A percentile compares a stretch with the other conserved stretches of the same genome.
phyloP scores from a whole-genome alignment of 169 alveolate genomes.

The Eimeria necatrix region DNA sequence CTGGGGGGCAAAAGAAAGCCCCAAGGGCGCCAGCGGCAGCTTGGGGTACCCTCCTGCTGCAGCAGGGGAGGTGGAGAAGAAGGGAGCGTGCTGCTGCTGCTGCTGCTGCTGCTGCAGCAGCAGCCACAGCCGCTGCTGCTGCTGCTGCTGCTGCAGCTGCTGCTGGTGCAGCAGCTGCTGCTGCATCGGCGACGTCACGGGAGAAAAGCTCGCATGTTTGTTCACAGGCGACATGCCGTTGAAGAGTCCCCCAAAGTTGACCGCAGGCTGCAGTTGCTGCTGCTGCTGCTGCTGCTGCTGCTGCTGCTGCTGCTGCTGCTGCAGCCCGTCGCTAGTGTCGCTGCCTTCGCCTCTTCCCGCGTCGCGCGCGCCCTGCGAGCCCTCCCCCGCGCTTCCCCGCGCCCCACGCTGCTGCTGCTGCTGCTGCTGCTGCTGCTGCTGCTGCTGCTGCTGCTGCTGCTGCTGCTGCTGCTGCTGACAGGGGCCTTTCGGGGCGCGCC shows the following conservation, averaged over 20 bases:
- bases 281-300: too few species aligned
- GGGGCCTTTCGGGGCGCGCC: slow-evolving; percentile 1
- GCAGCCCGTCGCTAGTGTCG: neutral
- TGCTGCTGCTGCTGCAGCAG: too few species aligned
- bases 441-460: slow-evolving; percentile 37
- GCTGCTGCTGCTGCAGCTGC: slow-evolving; percentile 1
- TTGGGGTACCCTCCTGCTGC: neutral
- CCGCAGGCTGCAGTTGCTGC: neutral
- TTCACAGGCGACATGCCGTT: neutral
- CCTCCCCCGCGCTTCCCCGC: too few species aligned
- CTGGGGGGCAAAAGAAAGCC: neutral
- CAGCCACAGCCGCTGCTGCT: too few species aligned
- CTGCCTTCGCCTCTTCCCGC: too few species aligned
- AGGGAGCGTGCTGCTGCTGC: too few species aligned
- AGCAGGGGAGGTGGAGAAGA: neutral
- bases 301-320: neutral
- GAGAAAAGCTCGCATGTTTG: neutral
- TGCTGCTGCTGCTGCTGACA: neutral
- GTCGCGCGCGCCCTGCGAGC: too few species aligned
- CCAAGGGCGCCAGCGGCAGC: neutral
- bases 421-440: too few species aligned
- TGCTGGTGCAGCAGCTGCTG: slow-evolving; percentile 51
- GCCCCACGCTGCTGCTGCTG: too few species aligned
- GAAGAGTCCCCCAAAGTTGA: neutral
- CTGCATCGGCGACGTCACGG: neutral